Base-by-base conservation (phyloP, 139 green algal species). In the Tetradesmus lagerheimii region DNA sequence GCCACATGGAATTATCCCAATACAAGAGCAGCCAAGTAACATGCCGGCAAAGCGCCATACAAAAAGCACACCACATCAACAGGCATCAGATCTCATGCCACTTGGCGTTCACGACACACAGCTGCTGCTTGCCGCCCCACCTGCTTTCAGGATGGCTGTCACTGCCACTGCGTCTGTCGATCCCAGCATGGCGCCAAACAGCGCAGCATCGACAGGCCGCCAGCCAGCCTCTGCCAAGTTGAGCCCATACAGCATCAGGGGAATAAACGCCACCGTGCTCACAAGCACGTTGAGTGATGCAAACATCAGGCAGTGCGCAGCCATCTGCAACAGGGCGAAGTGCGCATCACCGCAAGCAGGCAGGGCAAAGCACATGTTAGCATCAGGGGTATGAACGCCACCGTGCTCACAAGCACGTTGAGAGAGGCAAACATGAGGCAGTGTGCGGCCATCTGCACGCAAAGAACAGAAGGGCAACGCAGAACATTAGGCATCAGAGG, bases 121-220 rank as follows among this genome's bases (percentile, higher is more conserved):
- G n/a, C n/a, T n/a, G n/a, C n/a, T n/a, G n/a, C n/a, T n/a, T n/a
- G n/a, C n/a, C n/a, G n/a, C n/a, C 80, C 0, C 37, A 87, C 93
- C 92, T n/a, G 92, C 76, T 80, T 95, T 92, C 66, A 96, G 87
- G 43, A 94, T 91, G 2, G 93, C 92, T 6, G 91, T 90, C 12
- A 96, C 94, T 67, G 95, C 92, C 43, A 97, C 93, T 12, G 95
- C 93, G 85, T 97, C 95, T 23, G 95, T 97, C 0, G 83, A 91
- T 3, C 92, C 94, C 20, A 97, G 67, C 92, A 96, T 97, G 25
- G 90, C 89, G 27, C 89, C 90, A 87, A 97, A 96, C 41, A 97
- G 89, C 16, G 92, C 94, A 12, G 87, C 91, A 86, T 97, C 91
- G 6, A 92, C 85, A 89, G 93, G 92, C n/a, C 83, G 83, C 95